phyloP scores from a whole-genome alignment of 441 rosid genomes.

The Populus hybrid region DNA sequence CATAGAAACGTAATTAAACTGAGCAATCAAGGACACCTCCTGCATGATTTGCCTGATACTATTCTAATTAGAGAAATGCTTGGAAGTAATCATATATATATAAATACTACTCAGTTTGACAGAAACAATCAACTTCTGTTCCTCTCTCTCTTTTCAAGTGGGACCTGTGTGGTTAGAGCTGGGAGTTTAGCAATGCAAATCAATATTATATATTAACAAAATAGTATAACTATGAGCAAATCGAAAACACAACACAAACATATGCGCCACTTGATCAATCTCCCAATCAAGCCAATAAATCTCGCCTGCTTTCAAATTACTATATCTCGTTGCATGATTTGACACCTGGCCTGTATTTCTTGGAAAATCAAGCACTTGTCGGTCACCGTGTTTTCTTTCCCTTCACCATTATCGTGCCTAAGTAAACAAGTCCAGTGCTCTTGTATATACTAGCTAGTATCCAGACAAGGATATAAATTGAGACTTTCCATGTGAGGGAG shows the following conservation, averaged over 20 bases:
- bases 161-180: not conserved
- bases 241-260: not conserved
- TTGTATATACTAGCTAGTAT: not conserved
- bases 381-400: not conserved
- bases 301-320: not conserved
- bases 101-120: not conserved
- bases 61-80: not conserved
- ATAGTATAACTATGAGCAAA: not conserved
- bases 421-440: not conserved
- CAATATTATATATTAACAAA: not conserved
- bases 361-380: slow-evolving; percentile 1
- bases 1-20: not conserved
- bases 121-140: not conserved
- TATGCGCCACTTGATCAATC: not conserved
- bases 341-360: slow-evolving; percentile 2
- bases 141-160: not conserved
- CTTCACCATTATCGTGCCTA: not conserved
- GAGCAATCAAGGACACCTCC: not conserved
- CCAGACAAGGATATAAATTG: not conserved
- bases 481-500: not conserved
- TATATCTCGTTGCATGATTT: not conserved
- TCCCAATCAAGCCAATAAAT: not conserved
- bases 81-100: not conserved
- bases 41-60: not conserved
- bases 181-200: not conserved